Base-by-base conservation (phyloP, 345 rosid genomes). In the Corchorus olitorius region DNA sequence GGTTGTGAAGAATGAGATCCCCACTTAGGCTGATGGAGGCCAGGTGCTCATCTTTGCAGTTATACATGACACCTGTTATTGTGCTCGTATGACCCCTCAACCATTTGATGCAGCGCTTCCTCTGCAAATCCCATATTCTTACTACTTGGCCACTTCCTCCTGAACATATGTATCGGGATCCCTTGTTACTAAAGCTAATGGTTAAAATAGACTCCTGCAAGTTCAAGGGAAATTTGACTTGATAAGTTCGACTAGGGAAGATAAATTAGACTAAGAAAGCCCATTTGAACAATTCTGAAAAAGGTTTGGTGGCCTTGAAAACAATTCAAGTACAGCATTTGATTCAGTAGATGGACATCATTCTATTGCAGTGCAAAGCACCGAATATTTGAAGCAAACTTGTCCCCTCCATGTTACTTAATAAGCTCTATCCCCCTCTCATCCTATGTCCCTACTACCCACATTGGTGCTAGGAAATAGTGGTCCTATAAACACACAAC, bases 41-140 rank as follows among this genome's bases (percentile, higher is more conserved):
- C 93, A 97, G 84, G 83, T 94, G 95, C 78, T 97, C 98, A 72
- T 97, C 99, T 86, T 94, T 97, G 83, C 97, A 92, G 73, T 97
- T 97, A 90, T 94, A 97, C 91, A 92, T 86, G 52, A 87, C 97
- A 60, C 96, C 93, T 0, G 97, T 92, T 78, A 97, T 90, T 33
- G 94, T 87, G 84, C 82, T 86, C 35, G 88, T 86, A 84, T 97
- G 98, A 80, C 99, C 99, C 89, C 69, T 97, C 85, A 92, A 85
- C 93, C 97, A 87, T 86, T 92, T 97, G 77, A 94, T 90, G 76
- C 99, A 94, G 75, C 93, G 87, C 77, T 90, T 94, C 78, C 95
- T 86, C 84, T 97, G 98, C 81, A 94, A 84, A 85, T 97, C 99
- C 99, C 97, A 97, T 84, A 97, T 91, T 82, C 93, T 94, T 52